Conservation (phyloP, 306 rosid species). For the Cicer arietinum region DNA sequence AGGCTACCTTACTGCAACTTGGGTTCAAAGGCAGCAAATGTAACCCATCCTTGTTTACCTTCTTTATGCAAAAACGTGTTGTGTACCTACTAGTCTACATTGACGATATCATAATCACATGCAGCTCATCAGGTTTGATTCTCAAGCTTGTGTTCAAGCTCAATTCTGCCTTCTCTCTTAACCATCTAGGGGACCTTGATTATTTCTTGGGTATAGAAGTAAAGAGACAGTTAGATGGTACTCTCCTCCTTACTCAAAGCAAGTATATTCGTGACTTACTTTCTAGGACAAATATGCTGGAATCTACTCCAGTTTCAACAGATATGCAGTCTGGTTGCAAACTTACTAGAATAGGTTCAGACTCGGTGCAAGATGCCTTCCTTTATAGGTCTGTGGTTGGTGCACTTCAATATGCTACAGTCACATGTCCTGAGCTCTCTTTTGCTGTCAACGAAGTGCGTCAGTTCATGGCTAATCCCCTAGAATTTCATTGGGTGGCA, state of each 20-base stretch:
- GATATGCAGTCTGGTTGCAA: not conserved
- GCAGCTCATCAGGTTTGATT: no score
- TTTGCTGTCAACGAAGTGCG: not conserved
- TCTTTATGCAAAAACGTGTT: no score
- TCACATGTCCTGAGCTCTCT: not conserved
- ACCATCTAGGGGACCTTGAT: not conserved
- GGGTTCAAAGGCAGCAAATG: no score
- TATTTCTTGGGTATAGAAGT: not conserved
- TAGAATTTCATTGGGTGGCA: not conserved
- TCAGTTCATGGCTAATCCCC: not conserved
- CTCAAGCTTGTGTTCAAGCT: not conserved
- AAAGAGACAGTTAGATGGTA: not conserved
- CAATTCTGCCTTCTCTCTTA: not conserved
- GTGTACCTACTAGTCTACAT: no score
- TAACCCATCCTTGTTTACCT: no score
- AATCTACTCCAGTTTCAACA: not conserved
- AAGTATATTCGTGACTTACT: not conserved
- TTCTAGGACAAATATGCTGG: not conserved
- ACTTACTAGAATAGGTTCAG: not conserved
- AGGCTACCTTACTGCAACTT: no score
- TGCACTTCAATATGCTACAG: not conserved
- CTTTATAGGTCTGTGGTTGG: not conserved
- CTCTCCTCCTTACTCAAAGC: not conserved
- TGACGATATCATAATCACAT: no score
- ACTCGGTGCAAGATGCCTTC: not conserved